Conservation (phyloP, 257 asterid species). For the Solanum chiquidenum region DNA sequence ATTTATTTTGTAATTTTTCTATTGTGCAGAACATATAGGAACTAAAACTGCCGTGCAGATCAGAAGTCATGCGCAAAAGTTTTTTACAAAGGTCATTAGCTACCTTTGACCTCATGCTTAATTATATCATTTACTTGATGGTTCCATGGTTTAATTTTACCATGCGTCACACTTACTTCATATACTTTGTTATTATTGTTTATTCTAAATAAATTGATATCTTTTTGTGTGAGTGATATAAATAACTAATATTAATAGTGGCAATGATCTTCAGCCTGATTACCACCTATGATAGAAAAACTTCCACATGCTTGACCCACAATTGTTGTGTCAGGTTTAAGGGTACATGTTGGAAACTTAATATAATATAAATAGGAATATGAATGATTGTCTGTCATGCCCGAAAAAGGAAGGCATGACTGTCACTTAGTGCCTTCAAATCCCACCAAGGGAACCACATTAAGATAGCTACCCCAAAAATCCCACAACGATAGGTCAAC, state of each 20-base stretch:
- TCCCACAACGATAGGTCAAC: background rate
- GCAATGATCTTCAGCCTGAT: background rate
- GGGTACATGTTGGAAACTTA: background rate
- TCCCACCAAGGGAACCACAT: background rate
- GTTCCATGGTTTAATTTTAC: background rate
- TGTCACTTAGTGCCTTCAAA: background rate
- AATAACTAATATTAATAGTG: background rate
- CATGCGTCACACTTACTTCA: background rate
- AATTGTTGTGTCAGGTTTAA: background rate
- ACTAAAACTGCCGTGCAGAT: conserved; percentile 99
- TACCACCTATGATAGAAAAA: background rate
- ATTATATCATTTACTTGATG: background rate
- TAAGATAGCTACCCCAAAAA: background rate
- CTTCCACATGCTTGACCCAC: background rate
- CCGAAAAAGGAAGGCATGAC: background rate
- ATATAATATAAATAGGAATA: background rate
- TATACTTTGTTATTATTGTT: background rate
- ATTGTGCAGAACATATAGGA: conserved; percentile 91
- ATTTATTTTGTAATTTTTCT: conserved; percentile 24
- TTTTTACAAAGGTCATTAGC: conserved; percentile 82
- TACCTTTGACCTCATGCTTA: background rate
- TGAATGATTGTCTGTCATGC: background rate
- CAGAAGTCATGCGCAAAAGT: conserved; percentile 99
- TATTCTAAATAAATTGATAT: background rate
- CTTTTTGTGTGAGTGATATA: background rate